Conservation (phyloP, 208 protist species). For the Leptomonas seymouri region DNA sequence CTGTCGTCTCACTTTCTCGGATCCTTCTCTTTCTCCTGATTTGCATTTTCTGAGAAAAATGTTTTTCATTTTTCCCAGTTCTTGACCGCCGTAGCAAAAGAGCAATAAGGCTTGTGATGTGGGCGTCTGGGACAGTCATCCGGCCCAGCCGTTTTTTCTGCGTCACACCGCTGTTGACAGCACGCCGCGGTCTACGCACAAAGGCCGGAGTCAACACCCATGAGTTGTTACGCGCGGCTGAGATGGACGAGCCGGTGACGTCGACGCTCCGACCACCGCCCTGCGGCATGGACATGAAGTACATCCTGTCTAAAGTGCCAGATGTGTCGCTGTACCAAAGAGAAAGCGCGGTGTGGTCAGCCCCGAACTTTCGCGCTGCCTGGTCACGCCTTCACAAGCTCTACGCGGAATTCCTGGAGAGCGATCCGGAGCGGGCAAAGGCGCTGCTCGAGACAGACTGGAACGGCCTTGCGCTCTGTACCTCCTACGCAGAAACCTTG, state of each 20-base stretch:
- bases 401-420: slow-evolving; percentile 12
- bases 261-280: slow-evolving; percentile 31
- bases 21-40: too few species aligned
- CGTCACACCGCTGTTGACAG: background rate
- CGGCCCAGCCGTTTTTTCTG: too few species aligned
- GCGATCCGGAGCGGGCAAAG: slow-evolving; percentile 34
- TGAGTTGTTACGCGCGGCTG: slow-evolving; percentile 18
- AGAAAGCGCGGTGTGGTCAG: slow-evolving; percentile 53
- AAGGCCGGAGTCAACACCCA: slow-evolving; percentile 19
- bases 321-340: slow-evolving; percentile 48
- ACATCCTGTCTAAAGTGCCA: slow-evolving; percentile 31
- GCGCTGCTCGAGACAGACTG: slow-evolving; percentile 61
- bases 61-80: too few species aligned
- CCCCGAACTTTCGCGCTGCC: slow-evolving; percentile 50
- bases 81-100: too few species aligned
- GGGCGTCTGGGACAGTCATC: too few species aligned
- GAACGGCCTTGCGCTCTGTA: slow-evolving; percentile 56
- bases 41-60: too few species aligned
- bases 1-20: too few species aligned
- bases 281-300: slow-evolving; percentile 31
- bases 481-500: slow-evolving; percentile 63
- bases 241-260: slow-evolving; percentile 25
- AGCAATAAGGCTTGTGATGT: too few species aligned
- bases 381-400: slow-evolving; percentile 55
- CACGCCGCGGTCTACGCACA: slow-evolving; percentile 12